phyloP scores from a whole-genome alignment of 805 yeast genomes.

The Zygosaccharomyces pseudorouxii region DNA sequence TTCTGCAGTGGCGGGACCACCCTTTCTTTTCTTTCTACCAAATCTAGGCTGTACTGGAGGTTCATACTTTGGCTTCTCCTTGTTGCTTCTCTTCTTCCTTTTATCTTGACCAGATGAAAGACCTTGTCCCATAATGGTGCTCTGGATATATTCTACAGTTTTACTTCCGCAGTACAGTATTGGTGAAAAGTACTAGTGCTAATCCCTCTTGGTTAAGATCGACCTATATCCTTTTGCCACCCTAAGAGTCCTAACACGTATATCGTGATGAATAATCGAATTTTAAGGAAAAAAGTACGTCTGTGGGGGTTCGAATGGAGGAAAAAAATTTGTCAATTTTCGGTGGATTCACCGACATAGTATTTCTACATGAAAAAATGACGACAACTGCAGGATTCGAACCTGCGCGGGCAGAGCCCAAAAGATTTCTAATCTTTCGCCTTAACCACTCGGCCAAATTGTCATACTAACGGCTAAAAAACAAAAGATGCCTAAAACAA shows the following conservation, averaged over 20 bases:
- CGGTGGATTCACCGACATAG: too few relatives aligned
- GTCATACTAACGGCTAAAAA: slow-evolving; percentile 21
- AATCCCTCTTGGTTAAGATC: background rate
- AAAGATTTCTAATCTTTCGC: slow-evolving; percentile 55
- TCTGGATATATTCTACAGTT: background rate
- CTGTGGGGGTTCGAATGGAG: background rate
- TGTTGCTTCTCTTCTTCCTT: slow-evolving; percentile 57
- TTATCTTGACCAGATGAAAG: slow-evolving; percentile 34
- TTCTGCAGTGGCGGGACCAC: slow-evolving; percentile 77
- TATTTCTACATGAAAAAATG: slow-evolving; percentile 31
- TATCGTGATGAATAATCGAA: background rate
- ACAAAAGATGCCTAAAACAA: too few relatives aligned
- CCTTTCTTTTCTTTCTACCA: slow-evolving; percentile 87
- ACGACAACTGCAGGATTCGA: slow-evolving; percentile 67
- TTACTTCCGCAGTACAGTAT: background rate
- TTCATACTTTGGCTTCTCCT: slow-evolving; percentile 93
- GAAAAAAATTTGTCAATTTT: too few relatives aligned
- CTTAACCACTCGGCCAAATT: slow-evolving; percentile 60
- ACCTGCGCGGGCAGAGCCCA: slow-evolving; percentile 54
- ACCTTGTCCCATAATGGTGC: slow-evolving; percentile 36
- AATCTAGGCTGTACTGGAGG: slow-evolving; percentile 96
- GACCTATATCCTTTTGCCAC: background rate
- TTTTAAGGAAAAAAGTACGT: background rate
- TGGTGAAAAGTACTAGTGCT: background rate
- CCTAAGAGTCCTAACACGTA: background rate